Conservation (phyloP, 2,329 filamentous ascomycete genomes). For the Apiospora phragmitis region DNA sequence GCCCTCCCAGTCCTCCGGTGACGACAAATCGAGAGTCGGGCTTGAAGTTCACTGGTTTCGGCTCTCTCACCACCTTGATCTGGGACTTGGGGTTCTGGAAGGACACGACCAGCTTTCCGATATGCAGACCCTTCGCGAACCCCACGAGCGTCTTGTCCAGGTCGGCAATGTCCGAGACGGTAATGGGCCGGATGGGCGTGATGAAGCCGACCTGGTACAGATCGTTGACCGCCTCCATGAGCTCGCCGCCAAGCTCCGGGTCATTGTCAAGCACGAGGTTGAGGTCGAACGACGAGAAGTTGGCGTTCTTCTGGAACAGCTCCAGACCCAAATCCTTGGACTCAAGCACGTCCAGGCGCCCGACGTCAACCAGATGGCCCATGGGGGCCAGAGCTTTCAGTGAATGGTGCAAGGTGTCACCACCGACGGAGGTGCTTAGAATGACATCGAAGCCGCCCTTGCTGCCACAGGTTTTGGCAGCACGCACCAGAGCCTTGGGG, state of each 20-base stretch:
- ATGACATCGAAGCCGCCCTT: conserved; percentile 41
- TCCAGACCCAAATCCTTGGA: conserved; percentile 17
- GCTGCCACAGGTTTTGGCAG: conserved; percentile 32
- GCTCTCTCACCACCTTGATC: not conserved
- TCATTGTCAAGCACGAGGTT: not conserved
- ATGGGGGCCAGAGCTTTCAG: conserved; percentile 15
- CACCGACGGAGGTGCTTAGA: conserved; percentile 42
- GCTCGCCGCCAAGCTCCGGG: conserved; percentile 17
- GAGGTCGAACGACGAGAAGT: conserved; percentile 17
- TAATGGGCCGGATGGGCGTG: conserved; percentile 17
- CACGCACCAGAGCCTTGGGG: conserved; percentile 33
- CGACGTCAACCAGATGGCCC: conserved; percentile 16
- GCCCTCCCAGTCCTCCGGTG: conserved; percentile 36
- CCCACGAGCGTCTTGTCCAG: conserved; percentile 17
- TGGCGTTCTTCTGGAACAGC: conserved; percentile 19
- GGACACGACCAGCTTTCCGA: conserved; percentile 19
- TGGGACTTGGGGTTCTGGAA: conserved; percentile 9
- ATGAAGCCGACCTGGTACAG: conserved; percentile 18
- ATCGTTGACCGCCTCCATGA: conserved; percentile 19
- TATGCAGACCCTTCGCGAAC: conserved; percentile 19
- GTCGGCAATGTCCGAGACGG: conserved; percentile 14
- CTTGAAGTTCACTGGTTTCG: conserved; percentile 5
- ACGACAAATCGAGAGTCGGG: conserved; percentile 32
- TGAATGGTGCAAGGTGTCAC: conserved; percentile 14
- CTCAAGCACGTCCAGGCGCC: conserved; percentile 17